Evolutionary conservation across 2,329 filamentous ascomycete genomes (phyloP).

Genomic region (Hypoxylon sp.): DNA sequence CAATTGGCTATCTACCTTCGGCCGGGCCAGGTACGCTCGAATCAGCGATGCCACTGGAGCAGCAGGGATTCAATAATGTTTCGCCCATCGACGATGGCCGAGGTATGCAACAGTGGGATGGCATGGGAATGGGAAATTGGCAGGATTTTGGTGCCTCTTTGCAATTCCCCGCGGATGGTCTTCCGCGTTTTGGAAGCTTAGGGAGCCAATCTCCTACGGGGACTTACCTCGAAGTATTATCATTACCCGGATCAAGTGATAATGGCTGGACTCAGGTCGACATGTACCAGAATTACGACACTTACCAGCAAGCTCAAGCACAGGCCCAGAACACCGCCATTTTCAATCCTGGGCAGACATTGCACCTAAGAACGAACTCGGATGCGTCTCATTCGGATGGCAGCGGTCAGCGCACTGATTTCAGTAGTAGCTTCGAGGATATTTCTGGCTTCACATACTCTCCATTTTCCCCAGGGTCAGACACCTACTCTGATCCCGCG

Average conservation of each 20-base stretch:
- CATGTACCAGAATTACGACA: slow-evolving; percentile 79
- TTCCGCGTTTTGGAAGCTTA: slow-evolving; percentile 62
- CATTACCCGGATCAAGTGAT: slow-evolving; percentile 85
- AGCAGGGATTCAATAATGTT: slow-evolving; percentile 73
- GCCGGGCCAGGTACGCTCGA: slow-evolving; percentile 76
- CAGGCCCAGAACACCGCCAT: slow-evolving; percentile 74
- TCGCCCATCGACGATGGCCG: slow-evolving; percentile 71
- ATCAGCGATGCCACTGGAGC: slow-evolving; percentile 73
- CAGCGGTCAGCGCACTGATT: slow-evolving; percentile 71
- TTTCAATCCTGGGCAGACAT: slow-evolving; percentile 91
- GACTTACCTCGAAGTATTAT: slow-evolving; percentile 88
- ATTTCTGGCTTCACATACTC: slow-evolving; percentile 78
- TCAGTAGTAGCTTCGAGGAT: slow-evolving; percentile 85
- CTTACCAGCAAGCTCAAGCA: slow-evolving; percentile 68
- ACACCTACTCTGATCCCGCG: slow-evolving; percentile 76
- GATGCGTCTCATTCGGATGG: slow-evolving; percentile 86
- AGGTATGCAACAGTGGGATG: slow-evolving; percentile 70
- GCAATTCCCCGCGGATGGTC: slow-evolving; percentile 60
- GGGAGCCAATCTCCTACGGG: slow-evolving; percentile 80
- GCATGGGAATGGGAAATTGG: slow-evolving; percentile 78
- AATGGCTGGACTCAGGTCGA: slow-evolving; percentile 91
- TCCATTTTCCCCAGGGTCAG: slow-evolving; percentile 86
- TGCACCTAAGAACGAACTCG: slow-evolving; percentile 89
- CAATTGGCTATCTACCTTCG: slow-evolving; percentile 73
- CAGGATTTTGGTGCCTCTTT: slow-evolving; percentile 82